Conservation (phyloP, 2,329 filamentous ascomycete species). For the Aspergillus spinulosporus region DNA sequence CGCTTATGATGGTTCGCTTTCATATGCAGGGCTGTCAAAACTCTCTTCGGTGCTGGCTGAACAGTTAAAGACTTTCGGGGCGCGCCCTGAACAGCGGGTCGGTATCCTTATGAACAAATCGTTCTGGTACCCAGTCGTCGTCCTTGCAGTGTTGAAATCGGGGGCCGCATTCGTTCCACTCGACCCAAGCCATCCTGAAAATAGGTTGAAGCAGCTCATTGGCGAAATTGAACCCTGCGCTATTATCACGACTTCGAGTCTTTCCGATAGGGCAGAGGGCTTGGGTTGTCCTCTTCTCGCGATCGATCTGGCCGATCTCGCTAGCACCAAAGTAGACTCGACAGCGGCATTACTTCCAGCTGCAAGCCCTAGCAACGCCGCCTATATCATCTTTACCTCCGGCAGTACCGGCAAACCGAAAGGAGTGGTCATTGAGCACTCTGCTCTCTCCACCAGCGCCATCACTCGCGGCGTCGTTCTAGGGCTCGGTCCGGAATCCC, state of each 20-base stretch:
- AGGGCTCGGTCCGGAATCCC: constrained; percentile 8
- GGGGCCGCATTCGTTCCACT: constrained; percentile 9
- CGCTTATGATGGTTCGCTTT: constrained; percentile 7
- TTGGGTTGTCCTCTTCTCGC: not conserved
- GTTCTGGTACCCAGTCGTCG: constrained; percentile 5
- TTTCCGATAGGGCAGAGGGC: not conserved
- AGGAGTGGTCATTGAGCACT: constrained; percentile 41
- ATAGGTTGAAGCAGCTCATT: not conserved
- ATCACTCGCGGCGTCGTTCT: constrained; percentile 1
- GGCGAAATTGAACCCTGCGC: constrained; percentile 6
- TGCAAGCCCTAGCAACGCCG: constrained; percentile 11
- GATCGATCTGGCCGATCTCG: not conserved
- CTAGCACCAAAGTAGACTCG: not conserved
- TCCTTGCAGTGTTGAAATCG: constrained; percentile 3
- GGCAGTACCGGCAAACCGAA: constrained; percentile 54
- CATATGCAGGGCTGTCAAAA: not conserved
- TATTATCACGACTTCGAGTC: not conserved
- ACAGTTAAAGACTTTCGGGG: not conserved
- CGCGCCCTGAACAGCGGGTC: constrained; percentile 3
- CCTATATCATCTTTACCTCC: constrained; percentile 50
- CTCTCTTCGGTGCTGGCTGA: not conserved
- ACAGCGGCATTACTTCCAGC: not conserved
- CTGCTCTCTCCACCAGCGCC: constrained; percentile 3
- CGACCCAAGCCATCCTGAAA: constrained; percentile 5
- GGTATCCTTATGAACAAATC: constrained; percentile 9